A percentile compares a stretch with the other conserved stretches of the same genome.
Evolutionary conservation across 2,329 filamentous ascomycete species (phyloP).

Genomic region (Fusarium succisae): DNA sequence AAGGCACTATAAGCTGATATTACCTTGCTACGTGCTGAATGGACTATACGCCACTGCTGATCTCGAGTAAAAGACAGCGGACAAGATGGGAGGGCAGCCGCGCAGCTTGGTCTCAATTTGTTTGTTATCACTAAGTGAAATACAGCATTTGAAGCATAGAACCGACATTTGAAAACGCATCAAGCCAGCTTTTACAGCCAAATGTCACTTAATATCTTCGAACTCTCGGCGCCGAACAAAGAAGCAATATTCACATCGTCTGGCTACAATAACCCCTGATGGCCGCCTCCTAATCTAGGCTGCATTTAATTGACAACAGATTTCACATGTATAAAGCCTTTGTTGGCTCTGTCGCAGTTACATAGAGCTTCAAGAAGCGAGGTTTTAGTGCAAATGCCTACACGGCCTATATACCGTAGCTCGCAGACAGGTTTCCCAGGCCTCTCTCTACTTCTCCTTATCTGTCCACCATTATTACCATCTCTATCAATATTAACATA

Average conservation of each 20-base stretch:
- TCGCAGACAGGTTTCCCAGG: no score
- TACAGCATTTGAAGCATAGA: fast-evolving
- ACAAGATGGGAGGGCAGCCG: no score
- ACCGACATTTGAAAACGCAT: fast-evolving
- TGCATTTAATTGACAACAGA: fast-evolving
- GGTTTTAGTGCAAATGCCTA: fast-evolving
- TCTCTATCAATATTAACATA: no score
- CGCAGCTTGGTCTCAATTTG: no score
- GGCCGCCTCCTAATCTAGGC: fast-evolving
- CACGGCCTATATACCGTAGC: no score
- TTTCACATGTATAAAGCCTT: background rate
- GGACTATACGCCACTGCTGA: no score
- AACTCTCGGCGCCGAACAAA: background rate
- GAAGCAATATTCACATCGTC: background rate
- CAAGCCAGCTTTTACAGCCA: no score
- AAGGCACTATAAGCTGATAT: no score
- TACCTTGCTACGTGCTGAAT: no score
- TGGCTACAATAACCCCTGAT: background rate
- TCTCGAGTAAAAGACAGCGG: fast-evolving
- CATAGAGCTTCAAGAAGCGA: background rate
- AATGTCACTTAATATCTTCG: background rate
- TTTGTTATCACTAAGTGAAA: fast-evolving
- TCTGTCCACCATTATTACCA: no score
- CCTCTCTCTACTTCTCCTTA: background rate
- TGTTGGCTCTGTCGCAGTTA: background rate